These are phyloP conservation scores for Sordariomycetes sp. DNA, from an alignment of 2,329 filamentous ascomycete genomes.

Conservation along the genomic window DNA sequence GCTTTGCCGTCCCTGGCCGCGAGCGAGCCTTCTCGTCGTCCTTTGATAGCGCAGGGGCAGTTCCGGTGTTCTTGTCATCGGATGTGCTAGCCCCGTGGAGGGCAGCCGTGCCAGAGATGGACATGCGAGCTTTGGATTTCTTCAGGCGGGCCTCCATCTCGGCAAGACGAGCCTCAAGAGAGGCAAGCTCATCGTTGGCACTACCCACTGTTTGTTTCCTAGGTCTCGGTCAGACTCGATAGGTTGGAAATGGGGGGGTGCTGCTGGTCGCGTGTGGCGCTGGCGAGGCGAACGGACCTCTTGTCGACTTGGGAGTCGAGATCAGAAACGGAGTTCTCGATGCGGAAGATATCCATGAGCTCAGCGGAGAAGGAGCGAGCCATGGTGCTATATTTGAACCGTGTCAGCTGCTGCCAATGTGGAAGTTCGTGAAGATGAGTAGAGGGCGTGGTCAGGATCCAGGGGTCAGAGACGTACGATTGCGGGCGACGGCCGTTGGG, in stretches of 20 bases:
- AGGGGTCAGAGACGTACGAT: slow-evolving; percentile 54
- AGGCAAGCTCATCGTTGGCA: slow-evolving; percentile 72
- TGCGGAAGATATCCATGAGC: slow-evolving; percentile 80
- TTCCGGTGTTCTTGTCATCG: slow-evolving; percentile 7
- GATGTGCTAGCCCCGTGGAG: slow-evolving; percentile 12
- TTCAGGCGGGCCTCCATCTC: slow-evolving; percentile 76
- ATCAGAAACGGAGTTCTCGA: slow-evolving; percentile 68
- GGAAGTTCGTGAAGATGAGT: background rate
- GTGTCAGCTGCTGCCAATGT: slow-evolving; percentile 1
- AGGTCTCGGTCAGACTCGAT: slow-evolving; percentile 6
- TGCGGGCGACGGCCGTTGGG: slow-evolving; percentile 69
- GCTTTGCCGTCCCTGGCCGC: slow-evolving; percentile 44
- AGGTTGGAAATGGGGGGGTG: slow-evolving; percentile 2
- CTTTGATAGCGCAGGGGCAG: slow-evolving; percentile 7
- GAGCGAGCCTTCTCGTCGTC: slow-evolving; percentile 31
- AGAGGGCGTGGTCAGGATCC: background rate
- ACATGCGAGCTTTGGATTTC: slow-evolving; percentile 12
- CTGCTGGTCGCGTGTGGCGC: slow-evolving; percentile 2
- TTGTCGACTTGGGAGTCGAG: slow-evolving; percentile 68
- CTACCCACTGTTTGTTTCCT: slow-evolving; percentile 74
- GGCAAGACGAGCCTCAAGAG: slow-evolving; percentile 72
- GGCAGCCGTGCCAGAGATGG: slow-evolving; percentile 7
- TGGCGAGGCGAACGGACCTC: slow-evolving; percentile 52
- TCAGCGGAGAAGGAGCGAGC: slow-evolving; percentile 80
- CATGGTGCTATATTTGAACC: slow-evolving; percentile 48